Evolutionary conservation across 208 protist genomes (phyloP).

Genomic region (Acanthamoeba comandoni): DNA sequence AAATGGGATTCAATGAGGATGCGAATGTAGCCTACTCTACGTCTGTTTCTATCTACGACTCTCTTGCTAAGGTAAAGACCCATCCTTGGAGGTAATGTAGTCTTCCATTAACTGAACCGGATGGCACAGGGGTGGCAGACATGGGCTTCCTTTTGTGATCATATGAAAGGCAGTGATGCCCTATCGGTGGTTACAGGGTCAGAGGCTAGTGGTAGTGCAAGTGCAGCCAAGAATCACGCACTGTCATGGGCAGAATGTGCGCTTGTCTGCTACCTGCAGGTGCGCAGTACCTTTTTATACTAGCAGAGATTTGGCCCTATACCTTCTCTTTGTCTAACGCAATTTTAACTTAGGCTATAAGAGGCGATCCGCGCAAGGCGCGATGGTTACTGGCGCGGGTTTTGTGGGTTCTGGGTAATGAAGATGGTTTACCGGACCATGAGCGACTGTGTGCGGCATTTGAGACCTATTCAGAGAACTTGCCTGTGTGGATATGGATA

Average conservation of each 20-base stretch:
- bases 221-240: not conserved
- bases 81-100: too few relatives aligned
- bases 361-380: not conserved
- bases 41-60: constrained; percentile 77
- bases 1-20: constrained; percentile 72
- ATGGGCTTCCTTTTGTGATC: constrained; percentile 11
- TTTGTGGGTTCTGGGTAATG: not conserved
- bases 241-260: constrained; percentile 78
- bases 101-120: too few relatives aligned
- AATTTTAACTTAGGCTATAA: not conserved
- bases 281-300: not conserved
- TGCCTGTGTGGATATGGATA: constrained; percentile 57
- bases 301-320: not conserved
- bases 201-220: too few relatives aligned
- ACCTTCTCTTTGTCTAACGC: not conserved
- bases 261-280: constrained; percentile 80
- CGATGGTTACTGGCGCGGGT: not conserved
- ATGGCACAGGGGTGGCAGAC: not conserved
- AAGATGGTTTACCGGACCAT: not conserved
- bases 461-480: constrained; percentile 35
- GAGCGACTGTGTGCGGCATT: not conserved
- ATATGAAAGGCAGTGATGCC: not conserved
- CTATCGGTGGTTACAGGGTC: too few relatives aligned
- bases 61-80: constrained; percentile 29
- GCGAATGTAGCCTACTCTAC: constrained; percentile 83